These are phyloP conservation scores for Phytophthora foliorum DNA, from an alignment of 352 stramenopile genomes.

Conservation along the genomic window DNA sequence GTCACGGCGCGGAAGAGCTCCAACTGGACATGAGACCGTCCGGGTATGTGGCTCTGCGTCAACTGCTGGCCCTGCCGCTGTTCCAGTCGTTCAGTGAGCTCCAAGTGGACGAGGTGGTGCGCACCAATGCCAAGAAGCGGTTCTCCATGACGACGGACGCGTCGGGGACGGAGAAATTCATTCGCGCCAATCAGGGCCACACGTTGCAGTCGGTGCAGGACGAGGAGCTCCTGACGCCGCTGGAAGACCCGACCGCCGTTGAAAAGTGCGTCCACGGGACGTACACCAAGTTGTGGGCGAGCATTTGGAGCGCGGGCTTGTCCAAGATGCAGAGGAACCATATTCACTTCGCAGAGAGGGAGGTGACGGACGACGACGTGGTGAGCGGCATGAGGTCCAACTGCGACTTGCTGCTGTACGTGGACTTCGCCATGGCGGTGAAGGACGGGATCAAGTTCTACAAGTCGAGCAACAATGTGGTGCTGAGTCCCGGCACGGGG, in stretches of 20 bases:
- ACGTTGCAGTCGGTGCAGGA: slow-evolving; percentile 73
- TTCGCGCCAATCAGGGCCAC: slow-evolving; percentile 89
- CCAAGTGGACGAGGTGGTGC: slow-evolving; percentile 77
- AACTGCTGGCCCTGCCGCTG: slow-evolving; percentile 63
- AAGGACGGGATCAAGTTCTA: slow-evolving; percentile 83
- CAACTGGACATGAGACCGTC: slow-evolving; percentile 73
- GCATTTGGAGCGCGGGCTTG: slow-evolving; percentile 66
- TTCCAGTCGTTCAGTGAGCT: slow-evolving; percentile 61
- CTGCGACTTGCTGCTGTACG: slow-evolving; percentile 82
- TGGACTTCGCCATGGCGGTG: slow-evolving; percentile 69
- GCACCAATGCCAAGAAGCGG: slow-evolving; percentile 76
- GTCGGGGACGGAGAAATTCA: slow-evolving; percentile 50
- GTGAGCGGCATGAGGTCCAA: slow-evolving; percentile 81
- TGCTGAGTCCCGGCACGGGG: slow-evolving; percentile 69
- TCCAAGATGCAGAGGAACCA: slow-evolving; percentile 89
- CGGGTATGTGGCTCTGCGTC: slow-evolving; percentile 65
- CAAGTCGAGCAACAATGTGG: slow-evolving; percentile 87
- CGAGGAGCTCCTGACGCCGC: slow-evolving; percentile 71
- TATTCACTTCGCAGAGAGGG: slow-evolving; percentile 82
- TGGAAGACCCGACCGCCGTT: slow-evolving; percentile 59
- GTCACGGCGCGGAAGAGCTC: slow-evolving; percentile 79
- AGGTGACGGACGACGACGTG: slow-evolving; percentile 61
- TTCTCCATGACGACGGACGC: slow-evolving; percentile 75
- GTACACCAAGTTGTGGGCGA: slow-evolving; percentile 75
- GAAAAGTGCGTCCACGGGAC: slow-evolving; percentile 82